phyloP scores from a whole-genome alignment of 495 filamentous ascomycete genomes.

The Talaromyces adpressus region DNA sequence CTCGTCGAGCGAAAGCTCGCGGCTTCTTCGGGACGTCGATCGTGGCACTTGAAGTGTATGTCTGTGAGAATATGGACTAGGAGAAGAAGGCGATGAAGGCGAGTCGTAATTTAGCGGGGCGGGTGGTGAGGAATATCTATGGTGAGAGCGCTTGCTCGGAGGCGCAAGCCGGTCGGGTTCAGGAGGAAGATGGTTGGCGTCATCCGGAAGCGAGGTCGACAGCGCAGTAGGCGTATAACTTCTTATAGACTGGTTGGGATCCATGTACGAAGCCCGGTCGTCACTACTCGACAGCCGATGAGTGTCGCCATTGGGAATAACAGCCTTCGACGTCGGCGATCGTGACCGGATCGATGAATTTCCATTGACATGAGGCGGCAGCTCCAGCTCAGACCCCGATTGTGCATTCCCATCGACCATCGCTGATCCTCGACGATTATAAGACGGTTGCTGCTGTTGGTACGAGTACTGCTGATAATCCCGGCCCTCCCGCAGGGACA shows the following conservation, averaged over 20 bases:
- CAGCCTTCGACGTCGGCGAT: conserved; percentile 26
- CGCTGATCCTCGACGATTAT: conserved; percentile 1
- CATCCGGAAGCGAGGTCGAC: conserved; percentile 23
- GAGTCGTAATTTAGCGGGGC: conserved; percentile 41
- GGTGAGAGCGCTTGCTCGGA: conserved; percentile 35
- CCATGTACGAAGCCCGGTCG: conserved; percentile 20
- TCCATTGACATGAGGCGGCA: conserved; percentile 28
- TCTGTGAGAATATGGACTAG: conserved; percentile 61
- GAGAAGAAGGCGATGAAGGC: conserved; percentile 34
- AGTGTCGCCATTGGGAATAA: conserved; percentile 32
- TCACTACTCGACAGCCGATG: conserved; percentile 29
- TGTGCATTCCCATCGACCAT: conserved; percentile 15
- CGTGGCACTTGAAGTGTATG: conserved; percentile 85
- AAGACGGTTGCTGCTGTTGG: conserved; percentile 16
- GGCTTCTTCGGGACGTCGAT: conserved; percentile 42
- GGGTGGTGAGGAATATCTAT: conserved; percentile 74
- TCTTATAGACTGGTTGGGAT: conserved; percentile 21
- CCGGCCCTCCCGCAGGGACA: conserved; percentile 34
- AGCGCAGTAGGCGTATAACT: conserved; percentile 26
- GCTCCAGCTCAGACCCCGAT: conserved; percentile 23
- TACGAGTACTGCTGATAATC: conserved; percentile 5
- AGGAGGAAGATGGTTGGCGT: conserved; percentile 30
- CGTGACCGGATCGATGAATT: conserved; percentile 14
- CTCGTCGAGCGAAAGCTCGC: conserved; percentile 55
- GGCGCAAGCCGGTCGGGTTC: conserved; percentile 32